phyloP scores from a whole-genome alignment of 371 early-diverging fungal genomes.

The Mucor velutinosus region DNA sequence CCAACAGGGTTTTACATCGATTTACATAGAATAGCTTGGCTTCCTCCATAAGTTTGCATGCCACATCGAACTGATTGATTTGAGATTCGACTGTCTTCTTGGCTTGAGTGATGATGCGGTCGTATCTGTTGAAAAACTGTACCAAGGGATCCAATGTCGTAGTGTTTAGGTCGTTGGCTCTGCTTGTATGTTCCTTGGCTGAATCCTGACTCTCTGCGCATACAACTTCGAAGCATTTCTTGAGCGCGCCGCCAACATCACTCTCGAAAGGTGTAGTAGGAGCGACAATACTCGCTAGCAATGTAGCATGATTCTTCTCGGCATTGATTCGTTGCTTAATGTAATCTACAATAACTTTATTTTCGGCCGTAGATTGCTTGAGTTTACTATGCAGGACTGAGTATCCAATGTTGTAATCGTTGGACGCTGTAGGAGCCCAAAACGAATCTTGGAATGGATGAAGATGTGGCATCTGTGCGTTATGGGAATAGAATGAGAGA shows the following conservation, averaged over 20 bases:
- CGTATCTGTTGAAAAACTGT: conserved; percentile 52
- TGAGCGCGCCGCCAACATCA: conserved; percentile 71
- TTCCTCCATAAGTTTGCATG: conserved; percentile 14
- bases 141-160: conserved; percentile 65
- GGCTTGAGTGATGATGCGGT: conserved; percentile 51
- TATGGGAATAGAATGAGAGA: background rate
- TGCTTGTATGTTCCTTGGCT: conserved; percentile 54
- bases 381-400: conserved; percentile 68
- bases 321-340: conserved; percentile 66
- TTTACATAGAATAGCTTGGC: conserved; percentile 10
- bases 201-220: conserved; percentile 63
- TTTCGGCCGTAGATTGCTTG: conserved; percentile 66
- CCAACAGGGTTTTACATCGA: conserved; percentile 20
- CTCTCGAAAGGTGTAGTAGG: conserved; percentile 44
- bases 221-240: conserved; percentile 70
- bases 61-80: conserved; percentile 43
- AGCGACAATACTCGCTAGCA: conserved; percentile 44
- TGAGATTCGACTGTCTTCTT: conserved; percentile 54
- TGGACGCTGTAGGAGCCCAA: conserved; percentile 42
- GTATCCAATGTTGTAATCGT: conserved; percentile 47
- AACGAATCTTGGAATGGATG: conserved; percentile 42
- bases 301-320: conserved; percentile 58
- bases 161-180: conserved; percentile 62
- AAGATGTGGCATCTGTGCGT: conserved; percentile 14
- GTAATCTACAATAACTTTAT: conserved; percentile 65